These are phyloP conservation scores for Phytophthora sp. DNA, from an alignment of 352 stramenopile species.

Conservation along the genomic window DNA sequence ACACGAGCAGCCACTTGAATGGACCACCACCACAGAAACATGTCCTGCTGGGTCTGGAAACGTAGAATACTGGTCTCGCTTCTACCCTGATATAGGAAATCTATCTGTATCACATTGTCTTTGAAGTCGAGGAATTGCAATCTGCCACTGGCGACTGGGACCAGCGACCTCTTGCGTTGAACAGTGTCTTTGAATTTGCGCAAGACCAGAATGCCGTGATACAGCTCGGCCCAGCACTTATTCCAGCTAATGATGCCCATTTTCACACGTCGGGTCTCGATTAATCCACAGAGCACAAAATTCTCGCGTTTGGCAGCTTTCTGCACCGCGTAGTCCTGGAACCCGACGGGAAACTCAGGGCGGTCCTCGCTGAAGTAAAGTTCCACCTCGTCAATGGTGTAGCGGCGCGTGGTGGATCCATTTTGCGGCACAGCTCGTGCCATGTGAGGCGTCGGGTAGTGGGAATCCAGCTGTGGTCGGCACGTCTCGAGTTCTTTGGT, in stretches of 20 bases:
- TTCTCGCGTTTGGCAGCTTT: constrained; percentile 57
- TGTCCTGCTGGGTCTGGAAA: constrained; percentile 58
- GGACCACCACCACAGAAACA: constrained; percentile 84
- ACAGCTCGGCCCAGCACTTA: constrained; percentile 74
- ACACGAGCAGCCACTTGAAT: constrained; percentile 67
- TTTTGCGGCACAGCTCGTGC: constrained; percentile 52
- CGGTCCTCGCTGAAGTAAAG: constrained; percentile 68
- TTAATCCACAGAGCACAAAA: constrained; percentile 55
- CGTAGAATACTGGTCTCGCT: constrained; percentile 48
- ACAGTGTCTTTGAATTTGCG: constrained; percentile 62
- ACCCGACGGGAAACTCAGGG: constrained; percentile 33
- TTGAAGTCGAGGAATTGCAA: constrained; percentile 62
- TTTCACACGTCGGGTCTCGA: constrained; percentile 53
- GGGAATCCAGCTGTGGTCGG: constrained; percentile 38
- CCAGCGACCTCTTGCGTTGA: constrained; percentile 57
- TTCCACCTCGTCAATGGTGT: constrained; percentile 70
- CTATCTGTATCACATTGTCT: constrained; percentile 57
- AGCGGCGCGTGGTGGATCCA: constrained; percentile 50
- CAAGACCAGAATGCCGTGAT: constrained; percentile 70
- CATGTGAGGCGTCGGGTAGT: constrained; percentile 50
- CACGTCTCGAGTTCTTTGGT: constrained; percentile 45
- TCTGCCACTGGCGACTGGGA: constrained; percentile 54
- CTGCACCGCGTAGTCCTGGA: constrained; percentile 52
- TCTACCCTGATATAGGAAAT: constrained; percentile 65
- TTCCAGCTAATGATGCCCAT: constrained; percentile 53